Conservation (phyloP, 2,329 filamentous ascomycete species). For the Phialocephala sp. region DNA sequence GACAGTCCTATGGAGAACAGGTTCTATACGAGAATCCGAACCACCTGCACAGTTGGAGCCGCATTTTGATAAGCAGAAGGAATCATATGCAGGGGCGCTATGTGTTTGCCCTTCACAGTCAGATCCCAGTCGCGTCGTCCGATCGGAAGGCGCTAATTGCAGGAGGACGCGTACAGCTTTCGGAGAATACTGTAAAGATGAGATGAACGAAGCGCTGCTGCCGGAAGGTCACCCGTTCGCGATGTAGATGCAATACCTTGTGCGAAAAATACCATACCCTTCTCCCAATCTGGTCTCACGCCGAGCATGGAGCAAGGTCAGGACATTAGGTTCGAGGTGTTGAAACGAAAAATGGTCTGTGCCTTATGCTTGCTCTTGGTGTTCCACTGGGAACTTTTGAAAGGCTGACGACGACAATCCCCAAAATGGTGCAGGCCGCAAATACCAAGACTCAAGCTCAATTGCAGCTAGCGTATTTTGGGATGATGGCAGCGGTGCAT, state of each 20-base stretch:
- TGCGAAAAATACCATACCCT: not conserved
- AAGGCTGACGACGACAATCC: slow-evolving; percentile 21
- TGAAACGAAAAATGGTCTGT: not conserved
- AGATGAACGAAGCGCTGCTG: not conserved
- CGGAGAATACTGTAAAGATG: slow-evolving; percentile 14
- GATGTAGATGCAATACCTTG: not conserved
- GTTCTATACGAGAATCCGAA: not conserved
- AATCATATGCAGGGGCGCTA: no score
- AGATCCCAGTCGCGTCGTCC: not conserved
- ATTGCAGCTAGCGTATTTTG: not conserved
- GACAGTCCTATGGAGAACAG: not conserved
- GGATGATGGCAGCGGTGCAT: not conserved
- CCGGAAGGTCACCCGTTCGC: not conserved
- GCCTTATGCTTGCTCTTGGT: not conserved
- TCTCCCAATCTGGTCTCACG: not conserved
- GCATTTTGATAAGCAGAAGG: no score
- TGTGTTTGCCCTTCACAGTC: no score
- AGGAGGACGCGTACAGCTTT: slow-evolving; percentile 4
- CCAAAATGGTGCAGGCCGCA: not conserved
- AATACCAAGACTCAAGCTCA: not conserved
- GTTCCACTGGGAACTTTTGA: not conserved
- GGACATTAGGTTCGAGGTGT: not conserved
- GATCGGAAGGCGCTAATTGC: not conserved
- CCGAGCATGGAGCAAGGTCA: not conserved
- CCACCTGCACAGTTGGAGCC: not conserved